Base-by-base conservation (phyloP, 2,329 filamentous ascomycete species). In the Domatiomyces globalis region DNA sequence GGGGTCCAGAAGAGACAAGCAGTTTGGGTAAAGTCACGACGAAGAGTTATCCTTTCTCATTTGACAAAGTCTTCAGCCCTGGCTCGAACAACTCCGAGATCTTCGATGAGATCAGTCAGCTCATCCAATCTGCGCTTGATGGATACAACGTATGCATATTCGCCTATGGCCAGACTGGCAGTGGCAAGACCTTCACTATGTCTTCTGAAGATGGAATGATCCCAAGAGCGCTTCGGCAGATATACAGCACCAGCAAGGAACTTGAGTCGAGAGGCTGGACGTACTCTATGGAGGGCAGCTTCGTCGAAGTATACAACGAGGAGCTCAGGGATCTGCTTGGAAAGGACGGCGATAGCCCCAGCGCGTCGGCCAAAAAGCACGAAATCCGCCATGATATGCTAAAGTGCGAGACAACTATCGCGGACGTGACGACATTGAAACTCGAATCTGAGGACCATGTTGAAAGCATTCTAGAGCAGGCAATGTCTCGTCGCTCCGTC, bases 111-210 rank as follows among this genome's bases (percentile, higher is more conserved):
- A 96, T 96, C 64, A 94, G 87, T 51, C 92, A 98, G 65, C 78
- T 98, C 33, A 89, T 98, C 1, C 92, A 98, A 68, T 94, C 87
- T 60, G 92, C 94, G 0, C 75, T 98, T 42, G 92, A 98, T 63
- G 92, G 92, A 1, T 98, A 95, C 72, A 98, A 96, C 60, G 92
- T 98, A 49, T 96, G 90, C 68, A 96, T 98, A 56, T 95, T 98
- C 70, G 95, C 89, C 65, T 98, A 98, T 64, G 92, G 92, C 44
- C 92, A 98, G 67, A 98, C 92, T 0, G 92, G 92, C 2, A 92
- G 89, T 17, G 92, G 92, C 54, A 98, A 98, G 74, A 98, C 92
- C 0, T 86, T 84, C 64, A 96, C 92, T 3, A 98, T 98, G 92
- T 94, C 86, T 8, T 85, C 83, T 0, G 69, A 73, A 1, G 87